Conservation (phyloP, 805 yeast species). For the Tanozyma kutaoensis region DNA sequence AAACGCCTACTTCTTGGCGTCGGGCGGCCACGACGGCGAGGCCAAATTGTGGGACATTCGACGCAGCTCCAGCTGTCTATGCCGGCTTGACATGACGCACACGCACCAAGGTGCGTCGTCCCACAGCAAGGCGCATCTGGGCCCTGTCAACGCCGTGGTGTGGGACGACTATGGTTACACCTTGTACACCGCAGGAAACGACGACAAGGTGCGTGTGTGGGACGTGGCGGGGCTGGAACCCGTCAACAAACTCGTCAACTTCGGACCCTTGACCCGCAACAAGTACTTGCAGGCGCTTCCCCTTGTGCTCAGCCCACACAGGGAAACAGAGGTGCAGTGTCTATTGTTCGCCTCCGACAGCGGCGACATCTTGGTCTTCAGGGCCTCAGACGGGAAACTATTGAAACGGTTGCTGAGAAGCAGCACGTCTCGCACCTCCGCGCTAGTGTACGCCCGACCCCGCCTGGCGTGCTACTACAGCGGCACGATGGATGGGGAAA, state of each 20-base stretch:
- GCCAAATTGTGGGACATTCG: slow-evolving; percentile 81
- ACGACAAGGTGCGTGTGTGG: slow-evolving; percentile 76
- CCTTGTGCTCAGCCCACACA: slow-evolving; percentile 35
- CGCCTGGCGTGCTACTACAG: slow-evolving; percentile 34
- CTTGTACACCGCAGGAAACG: slow-evolving; percentile 60
- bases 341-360: slow-evolving; percentile 64
- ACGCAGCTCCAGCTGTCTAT: slow-evolving; percentile 47
- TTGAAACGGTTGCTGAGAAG: slow-evolving; percentile 39
- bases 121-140: slow-evolving; percentile 55
- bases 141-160: slow-evolving; percentile 62
- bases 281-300: slow-evolving; percentile 36
- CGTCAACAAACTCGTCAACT: slow-evolving; percentile 52
- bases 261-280: slow-evolving; percentile 68
- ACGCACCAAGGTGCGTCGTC: slow-evolving; percentile 22
- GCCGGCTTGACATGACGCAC: slow-evolving; percentile 45
- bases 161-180: slow-evolving; percentile 62
- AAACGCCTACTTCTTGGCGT: slow-evolving; percentile 45
- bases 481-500: slow-evolving; percentile 59
- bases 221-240: slow-evolving; percentile 36
- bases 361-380: slow-evolving; percentile 52
- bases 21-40: slow-evolving; percentile 76
- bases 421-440: slow-evolving; percentile 31
- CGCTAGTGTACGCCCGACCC: slow-evolving; percentile 36
- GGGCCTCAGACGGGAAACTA: slow-evolving; percentile 49
- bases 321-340: slow-evolving; percentile 43